Base-by-base conservation (phyloP, 2,329 filamentous ascomycete species). In the Cercospora sojina region DNA sequence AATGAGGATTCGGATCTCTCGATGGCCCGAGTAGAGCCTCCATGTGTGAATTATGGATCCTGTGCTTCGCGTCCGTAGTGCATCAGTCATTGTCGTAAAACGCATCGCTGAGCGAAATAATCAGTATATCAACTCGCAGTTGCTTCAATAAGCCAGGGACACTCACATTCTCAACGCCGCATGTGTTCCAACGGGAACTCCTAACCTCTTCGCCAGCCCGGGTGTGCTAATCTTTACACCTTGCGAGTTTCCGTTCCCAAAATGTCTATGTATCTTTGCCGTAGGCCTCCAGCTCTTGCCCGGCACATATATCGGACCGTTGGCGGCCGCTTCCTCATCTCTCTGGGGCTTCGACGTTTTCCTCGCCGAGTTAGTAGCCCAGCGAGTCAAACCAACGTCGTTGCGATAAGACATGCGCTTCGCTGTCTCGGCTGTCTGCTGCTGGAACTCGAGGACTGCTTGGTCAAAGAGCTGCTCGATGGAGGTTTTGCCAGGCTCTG, bases 151-250 rank as follows among this genome's bases (percentile, higher is more conserved):
- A 13, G 12, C 2, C 13, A 35, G 25, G 9, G 4, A 23, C 6
- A 23, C 41, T 60, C 27, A 60, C 58, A 60, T 60, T 27, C 49
- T 38, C 49, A 62, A 55, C 8, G 47, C 31, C 32, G 47, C 18
- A 27, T 49, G 29, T 4, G 53, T 53, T 18, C 60, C 56, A 9
- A 67, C 38, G 5, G 64, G 56, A 20, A 67, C 60, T 7, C 64
- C 64, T 31, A 67, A 57, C n/a, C 62, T 57, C 31, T 64, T 67
- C 55, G 64, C 64, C 32, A 67, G 32, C 8, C 60, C 64, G 16
- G 64, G 29, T 9, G 64, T 59, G 43, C 23, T 59, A 9, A 67
- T 64, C 35, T 41, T 67, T 3, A 64, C 31, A 1, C 60, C 23
- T 29, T 59, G 18, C 60, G 43, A 35, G 16, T 53, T 10, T 25